Evolutionary conservation across 331 rosid genomes (phyloP).

Genomic region (Cucumis variabilis): DNA sequence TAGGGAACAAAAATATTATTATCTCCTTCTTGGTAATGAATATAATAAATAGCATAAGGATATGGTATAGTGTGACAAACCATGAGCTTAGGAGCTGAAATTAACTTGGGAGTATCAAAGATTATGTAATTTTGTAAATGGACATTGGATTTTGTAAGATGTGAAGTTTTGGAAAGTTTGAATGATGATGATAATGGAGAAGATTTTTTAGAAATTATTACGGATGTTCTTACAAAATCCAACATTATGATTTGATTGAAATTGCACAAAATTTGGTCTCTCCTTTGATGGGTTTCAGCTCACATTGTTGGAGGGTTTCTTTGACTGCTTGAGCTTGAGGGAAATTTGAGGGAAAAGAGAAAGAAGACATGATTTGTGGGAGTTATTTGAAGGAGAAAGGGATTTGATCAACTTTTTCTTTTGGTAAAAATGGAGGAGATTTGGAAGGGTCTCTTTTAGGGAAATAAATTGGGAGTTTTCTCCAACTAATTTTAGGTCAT

Average conservation of each 20-base stretch:
- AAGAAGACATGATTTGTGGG: too few relatives aligned
- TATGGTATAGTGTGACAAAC: constrained; percentile 86
- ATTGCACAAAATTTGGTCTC: constrained; percentile 77
- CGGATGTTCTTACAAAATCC: constrained; percentile 39
- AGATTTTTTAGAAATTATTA: not conserved
- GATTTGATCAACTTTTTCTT: too few relatives aligned
- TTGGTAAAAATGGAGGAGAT: too few relatives aligned
- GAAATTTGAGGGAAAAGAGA: too few relatives aligned
- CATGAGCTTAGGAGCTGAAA: constrained; percentile 41
- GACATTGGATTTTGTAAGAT: constrained; percentile 48
- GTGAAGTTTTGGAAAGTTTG: constrained; percentile 46
- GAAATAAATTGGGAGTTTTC: too few relatives aligned
- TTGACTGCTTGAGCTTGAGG: too few relatives aligned
- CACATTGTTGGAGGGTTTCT: constrained; percentile 45
- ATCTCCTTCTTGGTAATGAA: constrained; percentile 62
- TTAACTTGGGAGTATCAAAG: constrained; percentile 39
- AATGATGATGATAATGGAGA: not conserved
- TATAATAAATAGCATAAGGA: constrained; percentile 66
- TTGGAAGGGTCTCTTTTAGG: too few relatives aligned
- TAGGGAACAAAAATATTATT: constrained; percentile 33
- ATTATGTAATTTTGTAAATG: constrained; percentile 68
- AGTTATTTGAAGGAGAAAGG: too few relatives aligned
- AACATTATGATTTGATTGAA: constrained; percentile 70
- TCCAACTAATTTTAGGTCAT: constrained; percentile 22
- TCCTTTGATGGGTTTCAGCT: constrained; percentile 55